A percentile compares a stretch with the other conserved stretches of the same genome.
These are phyloP conservation scores for Colletotrichum caudatum DNA, from an alignment of 2,329 filamentous ascomycete species.

Conservation along the genomic window DNA sequence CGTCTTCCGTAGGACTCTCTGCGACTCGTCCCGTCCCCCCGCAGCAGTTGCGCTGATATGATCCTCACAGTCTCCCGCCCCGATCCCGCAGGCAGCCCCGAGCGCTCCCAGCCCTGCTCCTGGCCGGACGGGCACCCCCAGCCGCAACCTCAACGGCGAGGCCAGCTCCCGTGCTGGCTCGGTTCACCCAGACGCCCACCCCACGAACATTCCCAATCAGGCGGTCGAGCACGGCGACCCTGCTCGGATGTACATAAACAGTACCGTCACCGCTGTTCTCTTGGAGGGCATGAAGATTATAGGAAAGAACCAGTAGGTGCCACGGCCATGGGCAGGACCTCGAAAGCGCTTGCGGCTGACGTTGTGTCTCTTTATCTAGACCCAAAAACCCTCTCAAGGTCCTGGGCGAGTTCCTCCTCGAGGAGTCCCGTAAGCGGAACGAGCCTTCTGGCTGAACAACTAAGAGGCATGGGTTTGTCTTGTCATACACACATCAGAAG, in stretches of 20 bases:
- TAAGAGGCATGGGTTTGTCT: not conserved
- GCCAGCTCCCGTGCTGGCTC: constrained; percentile 67
- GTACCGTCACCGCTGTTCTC: constrained; percentile 74
- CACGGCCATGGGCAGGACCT: constrained; percentile 9
- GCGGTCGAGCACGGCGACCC: constrained; percentile 75
- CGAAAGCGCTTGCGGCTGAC: constrained; percentile 8
- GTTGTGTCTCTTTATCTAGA: constrained; percentile 52
- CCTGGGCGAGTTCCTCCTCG: constrained; percentile 77
- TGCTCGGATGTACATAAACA: constrained; percentile 77
- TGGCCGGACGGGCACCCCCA: constrained; percentile 62
- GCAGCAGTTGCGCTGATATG: constrained; percentile 7
- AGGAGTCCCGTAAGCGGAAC: constrained; percentile 61
- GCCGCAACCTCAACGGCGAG: constrained; percentile 51
- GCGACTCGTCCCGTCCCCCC: too few species aligned
- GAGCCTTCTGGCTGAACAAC: constrained; percentile 13
- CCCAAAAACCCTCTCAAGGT: constrained; percentile 76
- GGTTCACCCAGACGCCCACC: constrained; percentile 65
- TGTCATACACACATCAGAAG: not conserved
- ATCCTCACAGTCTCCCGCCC: constrained; percentile 54
- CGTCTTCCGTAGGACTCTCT: constrained; percentile 53
- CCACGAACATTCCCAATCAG: constrained; percentile 67
- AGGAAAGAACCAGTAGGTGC: constrained; percentile 75
- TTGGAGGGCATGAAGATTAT: constrained; percentile 81
- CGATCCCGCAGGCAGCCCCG: constrained; percentile 47
- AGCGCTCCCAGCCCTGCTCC: constrained; percentile 57